phyloP scores from a whole-genome alignment of 805 yeast genomes.

The Myxozyma mucilagina region DNA sequence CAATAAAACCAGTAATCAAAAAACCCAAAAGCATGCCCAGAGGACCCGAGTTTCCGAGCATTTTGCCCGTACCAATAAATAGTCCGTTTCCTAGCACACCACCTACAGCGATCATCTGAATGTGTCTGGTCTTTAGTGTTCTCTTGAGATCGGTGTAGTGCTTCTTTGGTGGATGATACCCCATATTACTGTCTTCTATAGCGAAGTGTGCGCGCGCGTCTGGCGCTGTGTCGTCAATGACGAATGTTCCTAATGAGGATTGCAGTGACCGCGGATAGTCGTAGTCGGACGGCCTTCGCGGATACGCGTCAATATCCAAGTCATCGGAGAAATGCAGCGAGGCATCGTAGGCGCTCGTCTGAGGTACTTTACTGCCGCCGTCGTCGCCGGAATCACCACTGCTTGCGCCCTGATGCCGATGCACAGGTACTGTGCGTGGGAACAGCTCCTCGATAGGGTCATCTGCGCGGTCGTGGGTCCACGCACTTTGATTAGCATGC shows the following conservation, averaged over 20 bases:
- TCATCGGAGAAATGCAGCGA: conserved; percentile 7
- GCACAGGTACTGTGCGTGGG: conserved; percentile 18
- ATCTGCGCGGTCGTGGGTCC: conserved; percentile 1
- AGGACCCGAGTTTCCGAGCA: conserved; percentile 54
- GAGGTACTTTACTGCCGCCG: conserved; percentile 4
- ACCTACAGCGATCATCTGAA: conserved; percentile 73
- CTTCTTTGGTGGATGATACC: conserved; percentile 4
- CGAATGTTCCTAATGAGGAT: conserved; percentile 25
- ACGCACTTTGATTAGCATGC: background rate
- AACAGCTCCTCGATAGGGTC: conserved; percentile 30
- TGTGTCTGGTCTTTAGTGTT: conserved; percentile 54
- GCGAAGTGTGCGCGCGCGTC: conserved; percentile 26
- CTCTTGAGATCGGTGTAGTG: conserved; percentile 40
- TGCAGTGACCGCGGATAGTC: conserved; percentile 12
- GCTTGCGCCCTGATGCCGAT: background rate
- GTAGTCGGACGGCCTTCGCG: conserved; percentile 7
- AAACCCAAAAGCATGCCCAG: conserved; percentile 41
- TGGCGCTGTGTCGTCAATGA: conserved; percentile 28
- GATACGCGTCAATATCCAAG: background rate
- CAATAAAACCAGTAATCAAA: conserved; percentile 34
- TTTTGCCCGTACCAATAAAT: conserved; percentile 65
- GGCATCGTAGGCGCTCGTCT: conserved; percentile 2
- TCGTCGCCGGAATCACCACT: background rate
- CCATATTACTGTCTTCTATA: conserved; percentile 21
- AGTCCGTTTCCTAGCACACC: conserved; percentile 77